These are phyloP conservation scores for Yarrowia porcina DNA, from an alignment of 805 yeast genomes.

Conservation along the genomic window DNA sequence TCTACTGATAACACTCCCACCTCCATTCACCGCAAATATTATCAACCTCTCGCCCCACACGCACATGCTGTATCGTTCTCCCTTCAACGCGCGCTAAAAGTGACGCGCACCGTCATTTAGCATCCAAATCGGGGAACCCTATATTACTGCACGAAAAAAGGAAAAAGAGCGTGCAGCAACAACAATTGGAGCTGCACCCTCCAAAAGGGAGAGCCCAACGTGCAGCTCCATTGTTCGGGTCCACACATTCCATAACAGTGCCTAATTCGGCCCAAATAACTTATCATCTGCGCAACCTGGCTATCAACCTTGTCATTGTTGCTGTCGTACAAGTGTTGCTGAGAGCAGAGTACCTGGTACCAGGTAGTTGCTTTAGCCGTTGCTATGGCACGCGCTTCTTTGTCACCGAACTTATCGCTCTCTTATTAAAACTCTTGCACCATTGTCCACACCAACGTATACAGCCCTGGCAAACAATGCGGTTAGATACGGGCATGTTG, in stretches of 20 bases:
- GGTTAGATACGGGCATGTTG: too few species aligned
- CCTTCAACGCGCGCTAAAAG: constrained; percentile 14
- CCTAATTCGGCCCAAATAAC: constrained; percentile 17
- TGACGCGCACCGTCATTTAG: constrained; percentile 13
- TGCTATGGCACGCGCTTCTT: not conserved
- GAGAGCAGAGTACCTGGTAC: too few species aligned
- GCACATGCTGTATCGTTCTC: constrained; percentile 4
- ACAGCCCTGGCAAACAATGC: not conserved
- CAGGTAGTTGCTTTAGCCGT: not conserved
- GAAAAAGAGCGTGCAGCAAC: not conserved
- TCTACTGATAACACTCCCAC: not conserved
- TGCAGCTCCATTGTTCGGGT: constrained; percentile 3
- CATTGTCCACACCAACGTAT: not conserved
- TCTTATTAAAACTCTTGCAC: not conserved
- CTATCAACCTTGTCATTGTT: not conserved
- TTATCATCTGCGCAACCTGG: not conserved
- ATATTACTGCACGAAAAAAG: constrained; percentile 5
- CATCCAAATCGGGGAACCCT: constrained; percentile 20
- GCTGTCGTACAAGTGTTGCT: not conserved
- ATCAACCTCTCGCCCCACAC: not conserved
- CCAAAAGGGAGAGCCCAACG: not conserved
- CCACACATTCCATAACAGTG: constrained; percentile 21
- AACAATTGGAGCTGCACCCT: not conserved
- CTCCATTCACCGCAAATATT: not conserved
- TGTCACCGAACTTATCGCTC: not conserved